Evolutionary conservation across 768 basidiomycete species (phyloP), one percentile per base, ranked within the genome.

Genomic region (Pulveroboletus sp.): DNA sequence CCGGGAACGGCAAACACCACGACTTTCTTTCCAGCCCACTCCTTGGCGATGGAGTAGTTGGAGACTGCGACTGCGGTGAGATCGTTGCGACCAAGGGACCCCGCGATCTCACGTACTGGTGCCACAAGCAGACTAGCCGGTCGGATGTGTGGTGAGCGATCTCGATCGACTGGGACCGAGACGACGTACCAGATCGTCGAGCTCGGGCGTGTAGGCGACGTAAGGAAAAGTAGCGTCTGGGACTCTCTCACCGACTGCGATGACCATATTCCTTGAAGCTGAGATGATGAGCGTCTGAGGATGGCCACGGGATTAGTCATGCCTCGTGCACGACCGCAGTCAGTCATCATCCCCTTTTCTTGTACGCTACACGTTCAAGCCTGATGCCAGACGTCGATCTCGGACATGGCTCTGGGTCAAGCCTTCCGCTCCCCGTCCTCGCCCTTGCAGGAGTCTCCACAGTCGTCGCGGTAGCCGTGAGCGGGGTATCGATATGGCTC

Each of bases 11-110:
- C 73, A 65, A 91, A 76, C 46, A 90, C 61, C 33, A 90, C 84
- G 45, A 91, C 85, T 65, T 85, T 87, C 74, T 91, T 91, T 61
- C 82, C 83, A 66, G 83, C 84, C 85, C 85, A 89, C 41, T 78
- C 74, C 50, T 81, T 72, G 26, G 80, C 13, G 51, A 61, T 86
- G 35, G 67, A 70, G 54, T 88, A 69, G 36, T 71, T 71, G 39
- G 69, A 66, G 33, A 82, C 85, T 86, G 62, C 0, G 35, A 5
- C 38, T 14, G 40, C 33, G 32, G 41, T 50, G 46, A 50, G 48
- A 48, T 40, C 0, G 24, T 33, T 10, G 32, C 15, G 18, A 35
- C 8, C 13, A 43, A 13, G 9, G 7, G 39, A n/a, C n/a, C n/a
- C n/a, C n/a, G 28, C 33, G 21, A 49, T 6, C 39, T n/a, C 31